Evolutionary conservation across 495 filamentous ascomycete species (phyloP), one percentile per base, ranked within the genome.

Genomic region (Achaetomiella virescens): DNA sequence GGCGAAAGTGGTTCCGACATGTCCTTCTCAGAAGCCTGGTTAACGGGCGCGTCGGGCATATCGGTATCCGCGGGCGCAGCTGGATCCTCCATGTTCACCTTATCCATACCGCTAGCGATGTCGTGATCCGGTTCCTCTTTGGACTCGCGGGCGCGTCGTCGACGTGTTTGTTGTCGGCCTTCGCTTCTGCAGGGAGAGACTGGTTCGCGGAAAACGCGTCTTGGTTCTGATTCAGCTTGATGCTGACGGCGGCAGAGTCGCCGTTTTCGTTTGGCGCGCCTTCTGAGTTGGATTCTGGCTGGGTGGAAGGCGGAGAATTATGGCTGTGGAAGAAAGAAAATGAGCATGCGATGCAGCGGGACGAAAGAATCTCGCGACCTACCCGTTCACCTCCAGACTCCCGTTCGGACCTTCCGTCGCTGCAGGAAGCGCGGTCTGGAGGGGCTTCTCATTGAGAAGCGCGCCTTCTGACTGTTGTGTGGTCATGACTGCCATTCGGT

Each of bases 401-500:
- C 65, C 61, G 41, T 66, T 62, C 33, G 58, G 53, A 22, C 41
- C 55, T 60, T 79, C 75, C 50, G 73, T 67, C 18, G 75, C 71
- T 33, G 61, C 37, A 55, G 74, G 69, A 35, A 79, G 48, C 48
- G 75, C 69, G 71, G 75, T 74, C 60, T 70, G 68, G 57, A 74
- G 66, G 18, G 69, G 66, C 68, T 79, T 83, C 51, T 74, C 71
- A 57, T 78, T 74, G 38, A 77, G 67, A 54, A 72, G 60, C 59
- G 69, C 62, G 41, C 64, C 66, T 53, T 81, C 76, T 52, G 74
- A 60, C 21, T 73, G 69, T 37, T 71, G 72, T 51, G 81, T 75
- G n/a, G 78, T 73, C 80, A 84, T 83, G 50, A 76, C 70, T 70
- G 75, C 73, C 75, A 81, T 77, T 66, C 73, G 63, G 54, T 54